A percentile compares a stretch with the other conserved stretches of the same genome.
These are phyloP conservation scores for Torrubiella hemipterigena DNA, from an alignment of 2,329 filamentous ascomycete genomes.

Conservation along the genomic window DNA sequence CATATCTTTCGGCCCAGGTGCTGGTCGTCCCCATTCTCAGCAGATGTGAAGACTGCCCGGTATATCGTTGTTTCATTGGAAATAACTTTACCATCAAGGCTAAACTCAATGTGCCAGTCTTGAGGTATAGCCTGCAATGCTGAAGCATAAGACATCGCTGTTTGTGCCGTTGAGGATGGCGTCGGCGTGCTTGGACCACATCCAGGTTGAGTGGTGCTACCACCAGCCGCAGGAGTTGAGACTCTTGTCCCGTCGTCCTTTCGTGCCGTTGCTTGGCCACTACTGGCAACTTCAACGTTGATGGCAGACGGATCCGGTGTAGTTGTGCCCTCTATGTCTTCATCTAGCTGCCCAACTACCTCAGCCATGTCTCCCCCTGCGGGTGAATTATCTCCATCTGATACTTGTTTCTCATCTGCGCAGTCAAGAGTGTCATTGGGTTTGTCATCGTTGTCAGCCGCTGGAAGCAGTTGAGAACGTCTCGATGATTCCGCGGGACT, in stretches of 20 bases:
- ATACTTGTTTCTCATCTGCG: conserved; percentile 79
- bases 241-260: conserved; percentile 87
- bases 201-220: conserved; percentile 23
- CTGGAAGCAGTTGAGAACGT: conserved; percentile 33
- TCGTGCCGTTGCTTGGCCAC: conserved; percentile 78
- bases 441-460: conserved; percentile 47
- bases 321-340: conserved; percentile 63
- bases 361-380: conserved; percentile 63
- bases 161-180: conserved; percentile 43
- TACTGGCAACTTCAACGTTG: conserved; percentile 78
- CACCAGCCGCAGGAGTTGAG: conserved; percentile 61
- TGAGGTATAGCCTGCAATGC: conserved; percentile 71
- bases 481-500: conserved; percentile 24
- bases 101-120: conserved; percentile 98
- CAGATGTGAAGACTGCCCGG: conserved; percentile 68
- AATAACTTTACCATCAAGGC: conserved; percentile 70
- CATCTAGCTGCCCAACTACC: conserved; percentile 82
- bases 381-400: conserved; percentile 56
- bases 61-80: conserved; percentile 93
- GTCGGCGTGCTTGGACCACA: conserved; percentile 32
- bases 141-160: conserved; percentile 71
- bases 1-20: conserved; percentile 63
- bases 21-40: conserved; percentile 44
- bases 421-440: conserved; percentile 71
- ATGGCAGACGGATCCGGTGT: conserved; percentile 66